phyloP scores from a whole-genome alignment of 495 filamentous ascomycete genomes.

The Terfezia boudieri region DNA sequence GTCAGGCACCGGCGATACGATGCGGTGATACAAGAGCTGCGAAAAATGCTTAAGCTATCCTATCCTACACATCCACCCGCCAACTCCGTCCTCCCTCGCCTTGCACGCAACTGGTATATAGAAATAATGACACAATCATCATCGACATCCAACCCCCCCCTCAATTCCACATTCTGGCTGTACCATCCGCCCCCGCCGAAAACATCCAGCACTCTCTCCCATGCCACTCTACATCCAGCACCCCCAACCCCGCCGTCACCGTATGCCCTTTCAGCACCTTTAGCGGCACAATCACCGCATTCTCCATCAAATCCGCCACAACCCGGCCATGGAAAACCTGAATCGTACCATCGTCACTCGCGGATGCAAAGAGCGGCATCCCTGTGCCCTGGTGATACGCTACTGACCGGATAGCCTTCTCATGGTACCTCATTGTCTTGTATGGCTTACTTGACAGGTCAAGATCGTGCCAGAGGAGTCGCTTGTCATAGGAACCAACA shows the following conservation, averaged over 20 bases:
- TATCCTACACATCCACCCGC: no score
- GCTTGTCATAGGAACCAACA: constrained; percentile 78
- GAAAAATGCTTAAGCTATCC: no score
- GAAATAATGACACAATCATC: background rate
- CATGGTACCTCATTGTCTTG: constrained; percentile 86
- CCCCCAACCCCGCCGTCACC: constrained; percentile 56
- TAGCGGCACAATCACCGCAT: constrained; percentile 82
- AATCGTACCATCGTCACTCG: constrained; percentile 75
- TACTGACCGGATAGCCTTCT: constrained; percentile 71
- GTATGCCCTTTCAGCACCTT: constrained; percentile 85
- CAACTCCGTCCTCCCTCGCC: no score
- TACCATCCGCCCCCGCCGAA: constrained; percentile 84
- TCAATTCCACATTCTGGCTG: constrained; percentile 47
- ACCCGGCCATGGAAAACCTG: constrained; percentile 96
- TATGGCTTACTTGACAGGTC: constrained; percentile 77
- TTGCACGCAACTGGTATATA: background rate
- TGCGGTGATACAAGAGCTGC: no score
- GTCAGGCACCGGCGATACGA: no score
- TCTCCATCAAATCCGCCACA: constrained; percentile 79
- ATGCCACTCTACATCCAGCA: constrained; percentile 91
- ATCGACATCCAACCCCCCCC: background rate
- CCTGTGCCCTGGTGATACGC: constrained; percentile 54
- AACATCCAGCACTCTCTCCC: constrained; percentile 78
- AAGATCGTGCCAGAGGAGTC: constrained; percentile 90
- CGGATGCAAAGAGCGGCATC: constrained; percentile 76